These are phyloP conservation scores for Prunus davidiana DNA, from an alignment of 306 rosid genomes.

Conservation along the genomic window DNA sequence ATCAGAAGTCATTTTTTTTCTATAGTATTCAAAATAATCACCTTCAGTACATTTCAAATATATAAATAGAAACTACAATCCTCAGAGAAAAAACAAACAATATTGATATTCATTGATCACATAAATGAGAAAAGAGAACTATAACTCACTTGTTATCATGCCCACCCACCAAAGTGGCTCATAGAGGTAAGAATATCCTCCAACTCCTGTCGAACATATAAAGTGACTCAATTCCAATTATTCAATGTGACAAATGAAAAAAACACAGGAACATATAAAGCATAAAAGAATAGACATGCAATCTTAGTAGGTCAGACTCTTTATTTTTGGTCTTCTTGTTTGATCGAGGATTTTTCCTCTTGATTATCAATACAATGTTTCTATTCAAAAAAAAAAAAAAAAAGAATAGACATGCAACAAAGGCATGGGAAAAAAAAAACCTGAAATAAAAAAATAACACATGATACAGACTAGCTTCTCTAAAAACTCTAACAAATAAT, in stretches of 20 bases:
- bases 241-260: slow-evolving; percentile 1
- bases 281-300: not conserved
- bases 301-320: not conserved
- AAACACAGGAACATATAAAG: slow-evolving; percentile 8
- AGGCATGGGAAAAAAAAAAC: not conserved
- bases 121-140: slow-evolving; percentile 14
- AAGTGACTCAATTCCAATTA: slow-evolving; percentile 24
- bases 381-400: not conserved
- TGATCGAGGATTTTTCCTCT: no score
- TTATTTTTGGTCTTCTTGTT: no score
- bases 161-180: slow-evolving; percentile 99
- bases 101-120: not conserved
- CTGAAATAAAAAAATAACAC: not conserved
- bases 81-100: slow-evolving; percentile 1
- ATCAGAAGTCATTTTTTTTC: not conserved
- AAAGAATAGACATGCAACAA: not conserved
- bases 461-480: not conserved
- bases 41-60: not conserved
- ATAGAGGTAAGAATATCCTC: slow-evolving; percentile 96
- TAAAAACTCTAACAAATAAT: not conserved
- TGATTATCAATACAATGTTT: no score
- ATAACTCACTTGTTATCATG: slow-evolving; percentile 94
- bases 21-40: not conserved
- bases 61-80: not conserved
- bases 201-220: slow-evolving; percentile 62